Base-by-base conservation (phyloP, 805 yeast genomes). In the Millerozyma miso region DNA sequence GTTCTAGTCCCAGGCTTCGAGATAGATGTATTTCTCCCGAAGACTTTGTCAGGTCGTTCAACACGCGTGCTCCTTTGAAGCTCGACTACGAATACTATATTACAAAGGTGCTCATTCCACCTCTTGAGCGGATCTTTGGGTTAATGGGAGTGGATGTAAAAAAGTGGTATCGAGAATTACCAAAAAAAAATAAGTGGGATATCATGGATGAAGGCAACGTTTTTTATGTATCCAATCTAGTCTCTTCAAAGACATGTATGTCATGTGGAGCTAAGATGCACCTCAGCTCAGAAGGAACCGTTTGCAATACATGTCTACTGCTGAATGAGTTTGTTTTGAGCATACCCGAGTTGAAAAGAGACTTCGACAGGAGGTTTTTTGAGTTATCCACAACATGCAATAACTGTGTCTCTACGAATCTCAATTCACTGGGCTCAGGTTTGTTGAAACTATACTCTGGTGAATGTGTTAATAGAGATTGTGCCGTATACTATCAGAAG, bases 81-180 rank as follows among this genome's bases (percentile, higher is more conserved):
- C 59, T 93, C 15, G 99, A 93, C 54, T 73, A 83, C 16, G 88
- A 86, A 33, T 93, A 93, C 57, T 93, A 93, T 60, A 88, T 93
- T 38, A 76, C 77, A 2, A 84, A 87, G 54, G 88, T 88, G 2
- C 62, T 93, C 37, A 79, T 91, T 6, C 98, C 99, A 1, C 98
- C 99, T 0, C 63, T 93, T 42, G 95, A 88, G 48, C 67, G 99
- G 45, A 67, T 91, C 2, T 86, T 93, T 61, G 85, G 81, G 52
- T 62, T 91, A 12, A 63, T 88, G 44, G 99, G 99, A 0, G 93
- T 85, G 2, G 85, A 88, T 62, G 73, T 90, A 4, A 69, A 70
- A 34, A 69, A 68, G 3, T 93, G 99, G 99, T 86, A 81, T 48
- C 61, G 62, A 8, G 86, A 80, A 19, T 69, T 89, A 67, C 88